These are phyloP conservation scores for Melanopsichium pennsylvanicum DNA, from an alignment of 1,284 basidiomycete species.

Conservation along the genomic window DNA sequence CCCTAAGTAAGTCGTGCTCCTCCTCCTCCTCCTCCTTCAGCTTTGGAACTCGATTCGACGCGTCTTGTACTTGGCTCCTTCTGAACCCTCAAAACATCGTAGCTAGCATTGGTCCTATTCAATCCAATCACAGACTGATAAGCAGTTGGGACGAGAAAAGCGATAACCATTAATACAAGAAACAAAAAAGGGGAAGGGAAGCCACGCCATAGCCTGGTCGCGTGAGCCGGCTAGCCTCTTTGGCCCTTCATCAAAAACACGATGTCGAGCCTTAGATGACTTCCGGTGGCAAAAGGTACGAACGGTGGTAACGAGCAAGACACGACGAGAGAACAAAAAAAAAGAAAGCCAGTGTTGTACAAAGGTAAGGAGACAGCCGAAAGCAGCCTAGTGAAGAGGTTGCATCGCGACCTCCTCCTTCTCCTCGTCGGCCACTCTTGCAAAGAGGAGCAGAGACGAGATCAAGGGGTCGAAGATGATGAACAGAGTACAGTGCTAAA, in stretches of 20 bases:
- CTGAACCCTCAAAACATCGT: conserved; percentile 10
- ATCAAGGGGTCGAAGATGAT: conserved; percentile 6
- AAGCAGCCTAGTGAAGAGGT: conserved; percentile 24
- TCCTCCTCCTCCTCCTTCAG: too few relatives aligned
- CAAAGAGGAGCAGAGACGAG: background rate
- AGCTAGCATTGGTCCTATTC: background rate
- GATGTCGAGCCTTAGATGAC: too few relatives aligned
- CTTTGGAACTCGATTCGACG: background rate
- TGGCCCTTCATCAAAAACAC: too few relatives aligned
- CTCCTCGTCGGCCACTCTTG: background rate
- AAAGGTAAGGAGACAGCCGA: conserved; percentile 15
- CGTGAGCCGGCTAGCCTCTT: too few relatives aligned
- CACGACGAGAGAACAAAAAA: conserved; percentile 27
- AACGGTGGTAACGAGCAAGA: conserved; percentile 21
- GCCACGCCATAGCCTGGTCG: conserved; percentile 14
- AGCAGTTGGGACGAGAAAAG: conserved; percentile 18
- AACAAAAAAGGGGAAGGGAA: conserved; percentile 32
- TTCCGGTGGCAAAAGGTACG: background rate
- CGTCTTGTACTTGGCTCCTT: conserved; percentile 1
- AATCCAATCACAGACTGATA: background rate
- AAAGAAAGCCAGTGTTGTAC: conserved; percentile 42
- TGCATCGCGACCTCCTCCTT: conserved; percentile 1
- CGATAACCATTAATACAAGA: conserved; percentile 49
- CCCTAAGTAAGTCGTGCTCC: too few relatives aligned
- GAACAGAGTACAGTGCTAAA: conserved; percentile 30